A percentile compares a stretch with the other conserved stretches of the same genome.
Evolutionary conservation across 306 rosid genomes (phyloP).

Genomic region (Mucuna pruriens): DNA sequence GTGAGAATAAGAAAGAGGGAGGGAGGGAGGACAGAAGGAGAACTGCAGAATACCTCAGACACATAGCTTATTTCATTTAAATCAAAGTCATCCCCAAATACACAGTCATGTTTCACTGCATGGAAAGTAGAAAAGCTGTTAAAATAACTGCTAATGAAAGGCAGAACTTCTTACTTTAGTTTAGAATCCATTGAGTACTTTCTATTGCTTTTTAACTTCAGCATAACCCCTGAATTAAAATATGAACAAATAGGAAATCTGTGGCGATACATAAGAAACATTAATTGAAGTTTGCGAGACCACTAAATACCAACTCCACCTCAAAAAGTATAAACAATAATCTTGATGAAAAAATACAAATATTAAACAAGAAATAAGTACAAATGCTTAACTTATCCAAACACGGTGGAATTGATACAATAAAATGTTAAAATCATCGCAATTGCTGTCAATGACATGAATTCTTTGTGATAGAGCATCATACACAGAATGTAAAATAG

Average conservation of each 20-base stretch:
- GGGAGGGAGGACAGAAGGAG: not conserved
- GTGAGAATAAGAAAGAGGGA: not conserved
- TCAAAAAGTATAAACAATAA: not conserved
- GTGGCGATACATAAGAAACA: not conserved
- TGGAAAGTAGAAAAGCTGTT: conserved; percentile 41
- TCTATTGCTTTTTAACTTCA: not conserved
- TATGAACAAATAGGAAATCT: conserved; percentile 1
- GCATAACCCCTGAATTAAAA: not conserved
- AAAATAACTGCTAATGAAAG: conserved; percentile 24
- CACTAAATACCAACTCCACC: not conserved
- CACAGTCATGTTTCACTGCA: conserved; percentile 94
- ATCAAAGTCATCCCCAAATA: conserved; percentile 95
- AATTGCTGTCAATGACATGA: not conserved
- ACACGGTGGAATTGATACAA: conserved; percentile 16
- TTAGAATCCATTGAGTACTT: conserved; percentile 17
- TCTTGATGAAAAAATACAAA: not conserved
- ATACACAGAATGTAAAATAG: conserved; percentile 31
- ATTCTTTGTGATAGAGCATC: conserved; percentile 5
- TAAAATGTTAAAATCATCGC: conserved; percentile 23
- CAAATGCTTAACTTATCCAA: conserved; percentile 16
- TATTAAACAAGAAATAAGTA: not conserved
- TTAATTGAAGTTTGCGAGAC: not conserved
- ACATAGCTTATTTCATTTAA: conserved; percentile 75
- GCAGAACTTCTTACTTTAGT: not conserved
- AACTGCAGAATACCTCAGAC: conserved; percentile 63